These are phyloP conservation scores for Brassica balearica DNA, from an alignment of 441 rosid species.

Conservation along the genomic window DNA sequence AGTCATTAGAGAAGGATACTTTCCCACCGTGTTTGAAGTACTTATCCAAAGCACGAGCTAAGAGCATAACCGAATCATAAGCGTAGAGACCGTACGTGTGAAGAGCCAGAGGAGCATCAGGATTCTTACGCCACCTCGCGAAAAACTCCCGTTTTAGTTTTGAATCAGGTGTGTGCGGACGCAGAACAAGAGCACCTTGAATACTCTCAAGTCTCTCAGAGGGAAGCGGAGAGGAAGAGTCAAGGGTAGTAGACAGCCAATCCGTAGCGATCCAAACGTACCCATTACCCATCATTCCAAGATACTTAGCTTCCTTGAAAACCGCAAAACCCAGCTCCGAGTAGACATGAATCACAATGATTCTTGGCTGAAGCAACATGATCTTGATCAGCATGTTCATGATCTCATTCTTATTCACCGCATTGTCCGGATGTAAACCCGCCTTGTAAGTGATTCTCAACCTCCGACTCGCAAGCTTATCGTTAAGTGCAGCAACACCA, in stretches of 20 bases:
- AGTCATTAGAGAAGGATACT: constrained; percentile 76
- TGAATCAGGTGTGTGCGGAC: constrained; percentile 82
- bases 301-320: constrained; percentile 69
- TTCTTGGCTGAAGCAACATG: constrained; percentile 77
- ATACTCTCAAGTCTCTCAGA: constrained; percentile 66
- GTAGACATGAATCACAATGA: constrained; percentile 70
- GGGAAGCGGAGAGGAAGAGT: constrained; percentile 64
- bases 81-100: constrained; percentile 85
- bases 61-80: constrained; percentile 84
- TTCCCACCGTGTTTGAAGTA: constrained; percentile 73
- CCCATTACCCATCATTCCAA: constrained; percentile 89
- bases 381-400: constrained; percentile 79
- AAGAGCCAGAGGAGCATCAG: constrained; percentile 62
- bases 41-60: constrained; percentile 79
- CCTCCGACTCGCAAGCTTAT: constrained; percentile 73
- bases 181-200: constrained; percentile 80
- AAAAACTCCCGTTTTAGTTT: constrained; percentile 57
- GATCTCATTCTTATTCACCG: constrained; percentile 48
- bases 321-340: constrained; percentile 57
- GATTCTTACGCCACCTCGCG: constrained; percentile 64
- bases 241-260: constrained; percentile 74
- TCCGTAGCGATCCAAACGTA: constrained; percentile 95
- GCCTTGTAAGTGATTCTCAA: constrained; percentile 72
- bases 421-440: constrained; percentile 59
- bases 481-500: constrained; percentile 72